Conservation (phyloP, 768 basidiomycete genomes). For the Phanerodontia chrysosporium region DNA sequence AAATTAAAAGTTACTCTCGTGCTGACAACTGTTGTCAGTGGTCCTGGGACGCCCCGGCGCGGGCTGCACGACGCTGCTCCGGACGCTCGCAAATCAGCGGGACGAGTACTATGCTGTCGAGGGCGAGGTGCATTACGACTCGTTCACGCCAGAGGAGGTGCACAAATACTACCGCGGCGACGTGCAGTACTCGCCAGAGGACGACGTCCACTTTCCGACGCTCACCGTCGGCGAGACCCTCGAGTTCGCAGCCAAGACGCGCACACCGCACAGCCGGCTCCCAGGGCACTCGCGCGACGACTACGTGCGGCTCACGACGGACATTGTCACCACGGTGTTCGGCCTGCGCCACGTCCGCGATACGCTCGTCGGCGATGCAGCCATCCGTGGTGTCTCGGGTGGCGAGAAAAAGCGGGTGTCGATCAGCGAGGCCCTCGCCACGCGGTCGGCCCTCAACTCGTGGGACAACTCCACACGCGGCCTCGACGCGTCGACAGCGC, state of each 20-base stretch:
- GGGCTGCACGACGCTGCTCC: conserved; percentile 82
- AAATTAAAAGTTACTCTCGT: too few relatives aligned
- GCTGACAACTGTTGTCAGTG: too few relatives aligned
- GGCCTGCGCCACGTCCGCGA: conserved; percentile 70
- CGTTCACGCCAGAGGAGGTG: conserved; percentile 64
- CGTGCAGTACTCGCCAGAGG: conserved; percentile 78
- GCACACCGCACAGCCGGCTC: conserved; percentile 57
- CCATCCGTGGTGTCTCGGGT: conserved; percentile 67
- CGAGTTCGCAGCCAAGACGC: conserved; percentile 63
- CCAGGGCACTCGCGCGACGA: conserved; percentile 38
- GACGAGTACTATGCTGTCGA: conserved; percentile 62
- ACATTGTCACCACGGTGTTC: conserved; percentile 63
- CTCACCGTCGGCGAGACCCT: conserved; percentile 79
- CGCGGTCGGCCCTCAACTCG: conserved; percentile 54
- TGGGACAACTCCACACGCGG: conserved; percentile 73
- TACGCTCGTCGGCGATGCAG: conserved; percentile 76
- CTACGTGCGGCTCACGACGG: conserved; percentile 33
- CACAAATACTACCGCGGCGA: conserved; percentile 69
- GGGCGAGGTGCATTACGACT: conserved; percentile 75
- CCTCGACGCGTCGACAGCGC: conserved; percentile 50
- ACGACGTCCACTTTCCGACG: conserved; percentile 83
- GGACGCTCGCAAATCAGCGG: conserved; percentile 74
- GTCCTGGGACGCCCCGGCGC: conserved; percentile 87
- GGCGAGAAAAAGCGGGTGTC: conserved; percentile 80
- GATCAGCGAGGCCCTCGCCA: conserved; percentile 66